Conservation (phyloP, 1,139 yeast species). For the Meyerozyma smithsonii region DNA sequence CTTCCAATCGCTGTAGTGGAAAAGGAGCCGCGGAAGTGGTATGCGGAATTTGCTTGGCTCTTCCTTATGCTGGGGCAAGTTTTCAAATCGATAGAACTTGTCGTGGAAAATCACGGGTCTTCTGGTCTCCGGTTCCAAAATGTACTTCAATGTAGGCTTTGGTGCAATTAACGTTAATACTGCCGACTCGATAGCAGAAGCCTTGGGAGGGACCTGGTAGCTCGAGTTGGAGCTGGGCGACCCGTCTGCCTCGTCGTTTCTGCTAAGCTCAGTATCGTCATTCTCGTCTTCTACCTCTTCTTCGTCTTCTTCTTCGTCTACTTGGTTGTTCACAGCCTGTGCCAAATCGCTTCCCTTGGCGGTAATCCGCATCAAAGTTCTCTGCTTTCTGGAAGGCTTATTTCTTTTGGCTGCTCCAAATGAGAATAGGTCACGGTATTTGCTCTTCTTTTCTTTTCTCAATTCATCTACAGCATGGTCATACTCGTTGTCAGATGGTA, state of each 20-base stretch:
- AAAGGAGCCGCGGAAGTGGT: constrained; percentile 7
- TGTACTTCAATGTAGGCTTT: constrained; percentile 31
- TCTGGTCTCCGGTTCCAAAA: constrained; percentile 39
- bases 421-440: background rate
- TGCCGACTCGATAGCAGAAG: constrained; percentile 43
- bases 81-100: constrained; percentile 59
- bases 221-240: background rate
- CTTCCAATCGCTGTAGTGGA: constrained; percentile 21
- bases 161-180: constrained; percentile 40
- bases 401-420: background rate
- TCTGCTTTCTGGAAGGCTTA: background rate
- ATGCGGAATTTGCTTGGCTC: background rate
- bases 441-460: background rate
- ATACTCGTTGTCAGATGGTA: constrained; percentile 1
- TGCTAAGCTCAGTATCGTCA: background rate
- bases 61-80: constrained; percentile 42
- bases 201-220: constrained; percentile 38
- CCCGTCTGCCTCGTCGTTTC: background rate
- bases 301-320: background rate
- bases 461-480: background rate
- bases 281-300: background rate
- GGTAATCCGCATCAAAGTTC: background rate
- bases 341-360: constrained; percentile 1
- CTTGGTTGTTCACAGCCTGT: background rate
- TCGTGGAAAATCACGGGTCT: constrained; percentile 72